Evolutionary conservation across 345 rosid species (phyloP).

Genomic region (Boechera divaricarpa): DNA sequence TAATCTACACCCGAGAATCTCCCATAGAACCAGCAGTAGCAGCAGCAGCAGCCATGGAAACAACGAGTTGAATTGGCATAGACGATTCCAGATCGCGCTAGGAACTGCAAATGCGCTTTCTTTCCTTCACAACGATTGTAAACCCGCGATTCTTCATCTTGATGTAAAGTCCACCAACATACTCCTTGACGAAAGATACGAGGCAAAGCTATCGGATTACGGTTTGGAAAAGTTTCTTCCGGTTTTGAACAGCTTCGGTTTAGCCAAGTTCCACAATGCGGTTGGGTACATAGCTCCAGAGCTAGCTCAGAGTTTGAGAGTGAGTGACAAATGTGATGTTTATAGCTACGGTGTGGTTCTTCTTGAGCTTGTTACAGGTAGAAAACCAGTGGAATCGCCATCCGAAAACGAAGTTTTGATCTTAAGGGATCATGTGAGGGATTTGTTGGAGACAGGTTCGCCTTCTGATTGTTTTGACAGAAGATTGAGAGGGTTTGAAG

Average conservation of each 20-base stretch:
- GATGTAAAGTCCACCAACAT: constrained; percentile 88
- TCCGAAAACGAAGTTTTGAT: constrained; percentile 63
- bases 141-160: constrained; percentile 88
- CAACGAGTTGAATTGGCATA: constrained; percentile 70
- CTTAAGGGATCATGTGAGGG: constrained; percentile 83
- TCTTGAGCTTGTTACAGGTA: constrained; percentile 89
- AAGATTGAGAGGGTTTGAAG: constrained; percentile 69
- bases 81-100: constrained; percentile 83
- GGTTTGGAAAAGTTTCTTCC: constrained; percentile 87
- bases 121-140: constrained; percentile 89
- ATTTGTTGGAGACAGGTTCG: constrained; percentile 69
- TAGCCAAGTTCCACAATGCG: constrained; percentile 72
- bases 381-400: constrained; percentile 86
- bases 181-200: constrained; percentile 77
- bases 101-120: constrained; percentile 92
- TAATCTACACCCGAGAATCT: constrained; percentile 62
- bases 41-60: constrained; percentile 48
- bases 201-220: constrained; percentile 89
- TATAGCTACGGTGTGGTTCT: constrained; percentile 95
- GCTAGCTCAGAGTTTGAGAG: constrained; percentile 69
- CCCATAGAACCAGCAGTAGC: constrained; percentile 56
- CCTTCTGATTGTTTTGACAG: constrained; percentile 89
- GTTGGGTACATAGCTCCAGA: constrained; percentile 98
- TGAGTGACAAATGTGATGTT: constrained; percentile 88
- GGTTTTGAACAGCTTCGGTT: constrained; percentile 66